Evolutionary conservation across 129 eudicot species (phyloP).

Genomic region (Pittosporum tobira): DNA sequence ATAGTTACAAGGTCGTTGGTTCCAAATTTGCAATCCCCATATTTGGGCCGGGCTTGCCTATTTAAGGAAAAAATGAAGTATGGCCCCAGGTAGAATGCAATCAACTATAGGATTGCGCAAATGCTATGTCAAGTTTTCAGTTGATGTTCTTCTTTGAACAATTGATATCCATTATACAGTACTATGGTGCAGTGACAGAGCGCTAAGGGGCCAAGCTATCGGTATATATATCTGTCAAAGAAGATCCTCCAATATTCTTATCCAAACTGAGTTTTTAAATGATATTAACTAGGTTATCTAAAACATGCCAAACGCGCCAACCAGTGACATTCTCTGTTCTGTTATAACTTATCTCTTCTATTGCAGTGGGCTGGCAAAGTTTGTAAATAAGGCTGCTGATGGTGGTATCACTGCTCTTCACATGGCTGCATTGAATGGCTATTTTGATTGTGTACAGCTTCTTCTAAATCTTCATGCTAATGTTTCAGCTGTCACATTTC

Average conservation of each 20-base stretch:
- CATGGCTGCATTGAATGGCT: slow-evolving; percentile 93
- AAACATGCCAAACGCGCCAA: no score
- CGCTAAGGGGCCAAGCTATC: background rate
- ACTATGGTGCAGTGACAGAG: no score
- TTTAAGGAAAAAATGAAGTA: no score
- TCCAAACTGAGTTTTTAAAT: background rate
- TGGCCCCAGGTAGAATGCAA: background rate
- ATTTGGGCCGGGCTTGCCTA: no score
- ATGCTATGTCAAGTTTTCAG: background rate
- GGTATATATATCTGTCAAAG: background rate
- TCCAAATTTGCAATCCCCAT: no score
- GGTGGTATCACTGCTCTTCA: slow-evolving; percentile 97
- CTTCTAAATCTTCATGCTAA: slow-evolving; percentile 85
- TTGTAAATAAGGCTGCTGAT: slow-evolving; percentile 91
- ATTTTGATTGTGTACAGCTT: slow-evolving; percentile 86
- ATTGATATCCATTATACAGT: background rate
- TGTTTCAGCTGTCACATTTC: slow-evolving; percentile 73
- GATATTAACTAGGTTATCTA: no score
- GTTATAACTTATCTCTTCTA: background rate
- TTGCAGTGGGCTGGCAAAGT: slow-evolving; percentile 80
- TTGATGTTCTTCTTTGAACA: background rate
- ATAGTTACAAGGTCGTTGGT: no score
- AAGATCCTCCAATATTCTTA: background rate
- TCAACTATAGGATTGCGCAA: background rate
- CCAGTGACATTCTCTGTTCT: background rate